These are phyloP conservation scores for Botrytis byssoidea DNA, from an alignment of 2,329 filamentous ascomycete species.

Conservation along the genomic window DNA sequence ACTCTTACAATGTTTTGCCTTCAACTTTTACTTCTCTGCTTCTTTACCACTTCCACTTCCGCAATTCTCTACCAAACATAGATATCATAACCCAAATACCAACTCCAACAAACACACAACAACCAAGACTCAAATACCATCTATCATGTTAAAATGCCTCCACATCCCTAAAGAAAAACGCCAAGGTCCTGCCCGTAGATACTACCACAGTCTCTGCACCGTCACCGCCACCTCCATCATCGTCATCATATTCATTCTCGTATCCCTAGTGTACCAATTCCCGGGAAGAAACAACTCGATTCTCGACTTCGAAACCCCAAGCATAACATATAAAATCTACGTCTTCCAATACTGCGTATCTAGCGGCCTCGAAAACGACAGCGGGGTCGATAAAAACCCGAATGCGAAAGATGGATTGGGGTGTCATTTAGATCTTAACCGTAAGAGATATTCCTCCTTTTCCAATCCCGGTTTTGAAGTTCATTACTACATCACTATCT, in stretches of 20 bases:
- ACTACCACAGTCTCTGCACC: neutral
- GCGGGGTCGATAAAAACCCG: neutral
- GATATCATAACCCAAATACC: neutral
- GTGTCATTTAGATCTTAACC: neutral
- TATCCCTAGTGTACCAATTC: neutral
- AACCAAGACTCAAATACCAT: neutral
- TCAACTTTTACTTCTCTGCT: neutral
- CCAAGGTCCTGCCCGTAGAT: neutral
- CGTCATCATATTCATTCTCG: neutral
- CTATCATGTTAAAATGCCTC: neutral
- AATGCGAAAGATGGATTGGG: neutral
- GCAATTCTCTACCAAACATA: neutral
- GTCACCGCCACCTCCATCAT: neutral
- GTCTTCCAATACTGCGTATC: neutral
- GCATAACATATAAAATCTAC: neutral
- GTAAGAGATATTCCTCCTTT: neutral
- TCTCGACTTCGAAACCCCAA: neutral
- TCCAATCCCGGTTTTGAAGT: no score
- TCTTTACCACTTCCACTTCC: no score
- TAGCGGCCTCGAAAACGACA: neutral
- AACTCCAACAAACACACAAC: neutral
- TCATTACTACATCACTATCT: no score
- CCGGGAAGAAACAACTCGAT: neutral
- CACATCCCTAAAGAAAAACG: neutral
- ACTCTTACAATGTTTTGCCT: neutral